These are phyloP conservation scores for Quercus lobata DNA, from an alignment of 331 rosid species.

Conservation along the genomic window DNA sequence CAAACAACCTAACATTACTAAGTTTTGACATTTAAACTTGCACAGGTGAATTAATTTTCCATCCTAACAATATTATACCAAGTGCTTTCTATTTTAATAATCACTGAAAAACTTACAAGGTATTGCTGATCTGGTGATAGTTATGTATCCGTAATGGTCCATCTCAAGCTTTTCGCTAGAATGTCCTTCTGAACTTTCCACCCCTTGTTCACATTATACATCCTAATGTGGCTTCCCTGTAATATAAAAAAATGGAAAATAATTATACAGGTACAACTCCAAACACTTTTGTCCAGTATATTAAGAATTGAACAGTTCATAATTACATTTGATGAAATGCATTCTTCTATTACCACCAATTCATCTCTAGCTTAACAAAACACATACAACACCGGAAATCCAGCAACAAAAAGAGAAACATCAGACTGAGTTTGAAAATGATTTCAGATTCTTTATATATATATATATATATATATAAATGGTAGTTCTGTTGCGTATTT, in stretches of 20 bases:
- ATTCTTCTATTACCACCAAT: not conserved
- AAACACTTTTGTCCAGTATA: not conserved
- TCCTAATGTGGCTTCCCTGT: slow-evolving; percentile 77
- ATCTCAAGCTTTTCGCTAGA: slow-evolving; percentile 68
- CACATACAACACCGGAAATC: slow-evolving; percentile 62
- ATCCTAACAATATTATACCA: not conserved
- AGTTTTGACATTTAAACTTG: no score
- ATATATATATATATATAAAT: not conserved
- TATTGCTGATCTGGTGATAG: slow-evolving; percentile 67
- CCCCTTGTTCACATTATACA: slow-evolving; percentile 76
- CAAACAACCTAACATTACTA: no score
- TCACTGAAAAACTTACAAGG: slow-evolving; percentile 65
- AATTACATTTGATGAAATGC: not conserved
- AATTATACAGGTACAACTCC: not conserved
- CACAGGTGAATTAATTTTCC: no score
- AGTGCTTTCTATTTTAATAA: not conserved
- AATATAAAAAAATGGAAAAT: slow-evolving; percentile 1
- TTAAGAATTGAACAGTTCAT: not conserved
- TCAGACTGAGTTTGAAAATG: slow-evolving; percentile 14
- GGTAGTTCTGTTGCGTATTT: no score
- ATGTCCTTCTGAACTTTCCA: slow-evolving; percentile 89
- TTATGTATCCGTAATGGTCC: slow-evolving; percentile 94
- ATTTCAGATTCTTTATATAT: no score
- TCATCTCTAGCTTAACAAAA: not conserved
- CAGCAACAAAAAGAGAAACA: slow-evolving; percentile 87